Base-by-base conservation (phyloP, 2,329 filamentous ascomycete species). In the Trichoderma sp. region DNA sequence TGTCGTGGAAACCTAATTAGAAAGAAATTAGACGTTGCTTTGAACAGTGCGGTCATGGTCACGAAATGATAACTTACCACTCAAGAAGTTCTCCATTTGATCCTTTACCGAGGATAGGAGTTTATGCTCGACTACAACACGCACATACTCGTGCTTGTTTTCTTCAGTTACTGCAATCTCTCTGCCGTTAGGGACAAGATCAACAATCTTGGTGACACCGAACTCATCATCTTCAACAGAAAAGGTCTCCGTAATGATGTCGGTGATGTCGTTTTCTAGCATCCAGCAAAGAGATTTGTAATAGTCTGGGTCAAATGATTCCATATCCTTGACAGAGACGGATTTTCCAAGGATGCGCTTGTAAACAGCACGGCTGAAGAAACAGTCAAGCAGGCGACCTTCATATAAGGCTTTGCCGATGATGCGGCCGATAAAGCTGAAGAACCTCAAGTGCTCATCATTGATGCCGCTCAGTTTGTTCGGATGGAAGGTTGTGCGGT, bases 251-350 rank as follows among this genome's bases (percentile, higher is more conserved):
- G 93, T 96, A 77, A 98, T 96, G 78, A 98, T 94, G 78, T 98
- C 96, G 5, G 95, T 97, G 77, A 99, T 99, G 79, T 99, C 95
- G 78, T 99, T 98, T 80, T 97, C 93, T 72, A 98, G 87, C 91
- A 99, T 98, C 97, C 97, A 99, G 73, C 96, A 90, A 26, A 99
- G 88, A 15, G 95, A 98, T 82, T 98, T 99, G 89, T 98, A 98
- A 84, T 99, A 99, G 78, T 99, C 95, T 4, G 97, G 91, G 81
- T 99, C 96, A 73, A 99, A 92, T 26, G 95, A 98, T 82, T 99
- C 96, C 94, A 99, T 98, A 78, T 99, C 96, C 85, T 99, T 99
- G 82, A 99, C 92, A 9, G 95, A 98, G 53, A 98, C 95, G 4
- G 93, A 90, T 81, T 97, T 97, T 80, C 96, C 93, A 32, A 99